A percentile compares a stretch with the other conserved stretches of the same genome.
phyloP scores from a whole-genome alignment of 2,329 filamentous ascomycete species.

The Talaromyces islandicus region DNA sequence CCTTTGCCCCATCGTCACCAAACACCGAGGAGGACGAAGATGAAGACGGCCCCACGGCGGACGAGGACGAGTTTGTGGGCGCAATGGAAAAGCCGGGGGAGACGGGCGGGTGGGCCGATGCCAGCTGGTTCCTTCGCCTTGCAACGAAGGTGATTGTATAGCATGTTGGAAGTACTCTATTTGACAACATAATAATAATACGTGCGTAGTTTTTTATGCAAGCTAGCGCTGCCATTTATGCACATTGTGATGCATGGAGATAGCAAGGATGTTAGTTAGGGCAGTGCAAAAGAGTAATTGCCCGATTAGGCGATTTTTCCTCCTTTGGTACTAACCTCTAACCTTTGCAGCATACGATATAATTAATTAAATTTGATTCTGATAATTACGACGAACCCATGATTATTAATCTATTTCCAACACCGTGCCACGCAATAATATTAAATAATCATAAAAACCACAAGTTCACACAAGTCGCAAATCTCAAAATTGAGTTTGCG shows the following conservation, averaged over 20 bases:
- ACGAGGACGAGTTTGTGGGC: neutral
- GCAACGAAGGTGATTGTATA: constrained; percentile 31
- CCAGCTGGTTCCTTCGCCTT: constrained; percentile 52
- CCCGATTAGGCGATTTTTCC: neutral
- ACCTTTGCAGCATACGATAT: too few relatives aligned
- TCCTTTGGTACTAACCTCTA: too few relatives aligned
- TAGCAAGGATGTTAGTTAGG: neutral
- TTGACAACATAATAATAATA: neutral
- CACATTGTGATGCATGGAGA: neutral
- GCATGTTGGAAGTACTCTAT: neutral
- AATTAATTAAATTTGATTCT: too few relatives aligned
- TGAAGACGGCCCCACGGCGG: constrained; percentile 23
- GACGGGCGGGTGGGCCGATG: constrained; percentile 52
- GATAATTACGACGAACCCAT: too few relatives aligned
- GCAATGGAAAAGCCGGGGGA: constrained; percentile 30
- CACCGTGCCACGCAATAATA: neutral
- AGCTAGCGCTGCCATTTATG: neutral
- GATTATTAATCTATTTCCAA: neutral
- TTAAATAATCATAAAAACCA: neutral
- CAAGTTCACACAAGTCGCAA: neutral
- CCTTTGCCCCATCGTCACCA: neutral
- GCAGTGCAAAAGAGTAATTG: neutral
- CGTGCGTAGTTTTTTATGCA: neutral
- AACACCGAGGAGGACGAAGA: constrained; percentile 16
- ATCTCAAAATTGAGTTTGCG: neutral